phyloP scores from a whole-genome alignment of 768 basidiomycete species.

The Leccinum disarticulatum region DNA sequence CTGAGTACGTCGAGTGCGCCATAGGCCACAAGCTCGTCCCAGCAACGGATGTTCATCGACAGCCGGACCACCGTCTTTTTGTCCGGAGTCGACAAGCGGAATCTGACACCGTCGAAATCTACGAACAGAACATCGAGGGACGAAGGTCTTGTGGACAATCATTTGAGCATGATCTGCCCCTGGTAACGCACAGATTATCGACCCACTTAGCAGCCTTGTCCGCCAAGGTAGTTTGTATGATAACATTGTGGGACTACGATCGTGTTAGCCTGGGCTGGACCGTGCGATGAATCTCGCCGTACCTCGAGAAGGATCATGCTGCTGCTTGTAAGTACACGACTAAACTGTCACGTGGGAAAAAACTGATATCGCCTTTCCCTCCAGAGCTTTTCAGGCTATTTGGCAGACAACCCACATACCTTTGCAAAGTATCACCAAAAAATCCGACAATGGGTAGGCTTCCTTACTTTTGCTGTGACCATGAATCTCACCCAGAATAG shows the following conservation, averaged over 20 bases:
- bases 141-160: slow-evolving; percentile 62
- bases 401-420: not conserved
- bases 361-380: slow-evolving; percentile 24
- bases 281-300: slow-evolving; percentile 3
- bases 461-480: not conserved
- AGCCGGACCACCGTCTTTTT: slow-evolving; percentile 80
- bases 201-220: slow-evolving; percentile 86
- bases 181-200: not conserved
- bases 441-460: slow-evolving; percentile 29
- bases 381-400: slow-evolving; percentile 17
- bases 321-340: not conserved
- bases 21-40: slow-evolving; percentile 87
- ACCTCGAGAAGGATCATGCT: slow-evolving; percentile 88
- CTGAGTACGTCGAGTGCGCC: slow-evolving; percentile 79
- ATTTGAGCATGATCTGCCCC: slow-evolving; percentile 8
- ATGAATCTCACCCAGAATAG: slow-evolving; percentile 38
- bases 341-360: slow-evolving; percentile 30
- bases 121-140: slow-evolving; percentile 95
- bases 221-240: slow-evolving; percentile 84
- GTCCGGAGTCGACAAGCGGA: slow-evolving; percentile 86
- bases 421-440: slow-evolving; percentile 16
- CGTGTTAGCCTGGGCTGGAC: slow-evolving; percentile 7
- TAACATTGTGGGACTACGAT: slow-evolving; percentile 81
- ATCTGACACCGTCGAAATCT: slow-evolving; percentile 96
- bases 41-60: slow-evolving; percentile 97